Base-by-base conservation (phyloP, 345 rosid species). In the Dimocarpus longan region DNA sequence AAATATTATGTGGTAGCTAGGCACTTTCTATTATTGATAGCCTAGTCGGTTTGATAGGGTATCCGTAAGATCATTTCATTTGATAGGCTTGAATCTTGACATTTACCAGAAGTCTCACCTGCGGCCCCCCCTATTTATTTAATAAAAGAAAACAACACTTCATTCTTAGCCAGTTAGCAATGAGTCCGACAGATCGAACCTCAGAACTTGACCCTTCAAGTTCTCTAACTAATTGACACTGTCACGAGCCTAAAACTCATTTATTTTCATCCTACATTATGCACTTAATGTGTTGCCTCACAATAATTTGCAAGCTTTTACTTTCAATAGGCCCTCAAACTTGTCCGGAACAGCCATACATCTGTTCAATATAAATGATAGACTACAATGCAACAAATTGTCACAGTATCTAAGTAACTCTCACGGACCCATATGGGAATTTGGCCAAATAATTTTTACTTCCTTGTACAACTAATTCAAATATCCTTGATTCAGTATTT, bases 231-330 rank as follows among this genome's bases (percentile, higher is more conserved):
- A 39, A 63, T 60, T 48, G 84, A 82, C 87, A 82, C 15, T 22
- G 46, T 73, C 86, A 75, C 24, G 82, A 81, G 89, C 56, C 78
- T 9, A 43, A 32, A n/a, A 32, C 42, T 18, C n/a, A 73, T 75
- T 7, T 76, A 37, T 42, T 76, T 57, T 66, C 43, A 62, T 60
- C 79, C 69, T 57, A 65, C 60, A 43, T 13, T 22, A 22, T 70
- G 64, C 60, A 48, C 2, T 77, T 11, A 74, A 66, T 71, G 63
- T 69, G 54, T 66, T 77, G 22, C 73, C 79, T 4, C n/a, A 39
- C 82, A 85, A 85, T 80, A 70, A 85, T 85, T 79, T n/a, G 4
- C 59, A 6, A 56, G 80, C 24, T 56, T 57, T 75, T 71, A 42
- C 81, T 8, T 37, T 86, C 50, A 40, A 39, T 57, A 68, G 83